Evolutionary conservation across 495 filamentous ascomycete species (phyloP).

Genomic region (Cairneyella variabilis): DNA sequence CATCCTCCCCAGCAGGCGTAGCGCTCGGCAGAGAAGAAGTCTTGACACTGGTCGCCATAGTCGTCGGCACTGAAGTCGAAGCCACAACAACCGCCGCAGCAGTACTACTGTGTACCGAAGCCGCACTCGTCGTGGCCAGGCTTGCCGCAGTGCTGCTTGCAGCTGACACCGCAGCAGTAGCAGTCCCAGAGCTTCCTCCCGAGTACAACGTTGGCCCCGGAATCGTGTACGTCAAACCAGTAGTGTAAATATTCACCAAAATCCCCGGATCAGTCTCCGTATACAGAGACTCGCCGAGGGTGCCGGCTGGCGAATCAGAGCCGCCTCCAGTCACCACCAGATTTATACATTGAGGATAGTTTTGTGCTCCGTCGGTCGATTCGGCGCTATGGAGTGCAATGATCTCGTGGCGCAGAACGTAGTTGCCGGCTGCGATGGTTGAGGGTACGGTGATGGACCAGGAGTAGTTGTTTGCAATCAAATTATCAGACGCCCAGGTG

Average conservation of each 20-base stretch:
- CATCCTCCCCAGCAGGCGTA: too few species aligned
- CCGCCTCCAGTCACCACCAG: constrained; percentile 65
- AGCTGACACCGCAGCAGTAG: constrained; percentile 27
- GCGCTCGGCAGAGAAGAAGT: too few species aligned
- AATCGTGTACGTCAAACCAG: constrained; percentile 41
- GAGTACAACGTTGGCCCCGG: constrained; percentile 49
- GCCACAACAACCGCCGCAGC: too few species aligned
- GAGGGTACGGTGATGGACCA: constrained; percentile 67
- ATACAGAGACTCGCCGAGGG: constrained; percentile 58
- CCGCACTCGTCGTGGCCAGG: neutral
- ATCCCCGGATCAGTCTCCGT: constrained; percentile 58
- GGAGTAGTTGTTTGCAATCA: constrained; percentile 64
- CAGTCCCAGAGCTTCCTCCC: constrained; percentile 26
- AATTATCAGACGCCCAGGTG: constrained; percentile 61
- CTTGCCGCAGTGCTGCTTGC: neutral
- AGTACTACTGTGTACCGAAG: neutral
- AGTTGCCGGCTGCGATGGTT: constrained; percentile 61
- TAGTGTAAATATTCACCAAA: constrained; percentile 59
- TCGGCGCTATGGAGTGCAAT: constrained; percentile 68
- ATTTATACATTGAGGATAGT: constrained; percentile 75
- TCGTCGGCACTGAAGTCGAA: constrained; percentile 7
- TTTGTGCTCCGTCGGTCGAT: constrained; percentile 62
- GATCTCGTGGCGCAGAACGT: constrained; percentile 77
- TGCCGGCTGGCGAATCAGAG: constrained; percentile 51
- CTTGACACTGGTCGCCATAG: neutral